Conservation (phyloP, 2,329 filamentous ascomycete species). For the Cylindrodendrum hubeiense region DNA sequence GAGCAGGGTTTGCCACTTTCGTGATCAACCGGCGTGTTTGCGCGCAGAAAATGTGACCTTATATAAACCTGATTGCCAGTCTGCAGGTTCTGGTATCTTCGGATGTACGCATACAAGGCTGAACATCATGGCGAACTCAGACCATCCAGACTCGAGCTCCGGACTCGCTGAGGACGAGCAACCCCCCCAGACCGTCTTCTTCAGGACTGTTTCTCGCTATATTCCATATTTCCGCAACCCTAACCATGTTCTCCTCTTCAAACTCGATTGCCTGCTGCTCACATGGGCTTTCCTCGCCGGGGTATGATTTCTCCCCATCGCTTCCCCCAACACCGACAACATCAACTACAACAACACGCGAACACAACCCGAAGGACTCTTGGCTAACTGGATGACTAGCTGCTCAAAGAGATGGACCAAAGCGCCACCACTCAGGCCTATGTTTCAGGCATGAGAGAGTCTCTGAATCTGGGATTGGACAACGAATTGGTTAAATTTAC, state of each 20-base stretch:
- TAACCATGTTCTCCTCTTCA: conserved; percentile 50
- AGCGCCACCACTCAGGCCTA: conserved; percentile 52
- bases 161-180: conserved; percentile 1
- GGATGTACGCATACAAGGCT: background rate
- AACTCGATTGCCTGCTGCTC: conserved; percentile 50
- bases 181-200: conserved; percentile 32
- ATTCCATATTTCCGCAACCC: conserved; percentile 46
- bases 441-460: conserved; percentile 52
- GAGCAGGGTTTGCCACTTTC: conserved; percentile 10
- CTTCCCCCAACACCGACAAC: background rate
- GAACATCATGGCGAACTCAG: background rate
- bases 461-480: conserved; percentile 43
- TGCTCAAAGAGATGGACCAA: conserved; percentile 54
- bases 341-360: background rate
- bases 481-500: conserved; percentile 67
- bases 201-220: conserved; percentile 33
- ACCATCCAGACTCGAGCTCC: conserved; percentile 5
- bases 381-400: background rate
- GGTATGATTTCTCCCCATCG: conserved; percentile 26
- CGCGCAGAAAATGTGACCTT: background rate
- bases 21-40: conserved; percentile 15
- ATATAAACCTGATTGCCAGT: conserved; percentile 12
- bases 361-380: background rate
- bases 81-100: background rate
- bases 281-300: conserved; percentile 53